Evolutionary conservation across 768 basidiomycete species (phyloP), one percentile per base, ranked within the genome.

Genomic region (Leccinum fibrillosum): DNA sequence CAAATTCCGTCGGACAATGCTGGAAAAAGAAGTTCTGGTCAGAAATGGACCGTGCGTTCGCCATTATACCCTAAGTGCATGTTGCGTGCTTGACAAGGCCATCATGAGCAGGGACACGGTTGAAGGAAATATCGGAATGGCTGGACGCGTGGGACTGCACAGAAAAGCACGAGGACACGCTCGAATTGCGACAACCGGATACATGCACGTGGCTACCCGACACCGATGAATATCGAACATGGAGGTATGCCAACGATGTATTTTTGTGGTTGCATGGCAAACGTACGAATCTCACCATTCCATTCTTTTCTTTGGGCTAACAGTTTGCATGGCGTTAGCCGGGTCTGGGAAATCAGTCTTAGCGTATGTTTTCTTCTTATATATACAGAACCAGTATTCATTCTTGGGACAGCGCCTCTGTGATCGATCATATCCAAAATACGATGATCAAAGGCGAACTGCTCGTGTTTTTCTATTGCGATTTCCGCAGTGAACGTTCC

Each of bases 71-170:
- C 0, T 0, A 12, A 5, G 19, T 13, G 23, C 13, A 4, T 35
- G 8, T 0, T 42, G n/a, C 44, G 8, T 10, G 4, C 9, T 45
- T 45, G n/a, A 45, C 19, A 45, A 19, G 12, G 12, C 5, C 34
- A 13, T 23, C 21, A 21, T 67, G 49, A 81, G 65, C 8, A 32
- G 32, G 4, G 11, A 32, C 11, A 32, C 11, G 4, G 32, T 12
- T 32, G 4, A 32, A 11, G 11, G 32, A 32, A 11, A 32, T 32
- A 32, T 32, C 11, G 0, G 32, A 12, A 32, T 32, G 32, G 32
- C 32, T 32, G 1, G 32, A 32, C 32, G 12, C 44, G 5, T 45
- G 44, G 44, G 8, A 23, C 5, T 23, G 21, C 21, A 45, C 21
- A 4, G 11, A 11, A 7, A 45, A 45, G 19, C 44, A 45, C n/a